Conservation (phyloP, 192 early-diverging fungal genomes). For the Gonapodya prolifera region DNA sequence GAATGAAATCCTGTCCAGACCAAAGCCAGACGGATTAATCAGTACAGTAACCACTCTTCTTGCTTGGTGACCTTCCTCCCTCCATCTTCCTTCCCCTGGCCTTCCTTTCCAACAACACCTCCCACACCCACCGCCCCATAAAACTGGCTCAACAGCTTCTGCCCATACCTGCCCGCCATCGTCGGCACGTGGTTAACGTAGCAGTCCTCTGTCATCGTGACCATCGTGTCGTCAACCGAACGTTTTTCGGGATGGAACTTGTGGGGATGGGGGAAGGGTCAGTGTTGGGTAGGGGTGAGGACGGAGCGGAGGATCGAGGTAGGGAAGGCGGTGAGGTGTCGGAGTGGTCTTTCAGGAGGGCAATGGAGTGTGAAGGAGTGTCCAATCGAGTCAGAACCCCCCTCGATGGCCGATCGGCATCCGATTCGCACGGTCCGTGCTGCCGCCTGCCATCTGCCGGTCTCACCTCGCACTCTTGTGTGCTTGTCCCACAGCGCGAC, state of each 20-base stretch:
- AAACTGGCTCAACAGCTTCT: neutral
- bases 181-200: conserved; percentile 3
- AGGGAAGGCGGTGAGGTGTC: too few species aligned
- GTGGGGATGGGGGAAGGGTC: too few species aligned
- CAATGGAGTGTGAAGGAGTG: too few species aligned
- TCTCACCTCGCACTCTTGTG: neutral
- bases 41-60: too few species aligned
- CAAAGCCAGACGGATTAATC: too few species aligned
- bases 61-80: too few species aligned
- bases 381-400: too few species aligned
- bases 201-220: conserved; percentile 1
- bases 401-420: too few species aligned
- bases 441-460: neutral
- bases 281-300: too few species aligned
- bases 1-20: neutral
- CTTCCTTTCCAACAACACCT: neutral
- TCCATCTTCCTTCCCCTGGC: neutral
- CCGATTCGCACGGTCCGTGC: too few species aligned
- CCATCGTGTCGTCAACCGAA: neutral
- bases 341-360: too few species aligned
- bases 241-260: neutral
- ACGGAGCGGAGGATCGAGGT: too few species aligned
- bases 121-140: neutral
- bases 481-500: neutral
- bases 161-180: neutral